A percentile compares a stretch with the other conserved stretches of the same genome.
Evolutionary conservation across 2,329 filamentous ascomycete genomes (phyloP).

Genomic region (Fusarium protoensiforme): DNA sequence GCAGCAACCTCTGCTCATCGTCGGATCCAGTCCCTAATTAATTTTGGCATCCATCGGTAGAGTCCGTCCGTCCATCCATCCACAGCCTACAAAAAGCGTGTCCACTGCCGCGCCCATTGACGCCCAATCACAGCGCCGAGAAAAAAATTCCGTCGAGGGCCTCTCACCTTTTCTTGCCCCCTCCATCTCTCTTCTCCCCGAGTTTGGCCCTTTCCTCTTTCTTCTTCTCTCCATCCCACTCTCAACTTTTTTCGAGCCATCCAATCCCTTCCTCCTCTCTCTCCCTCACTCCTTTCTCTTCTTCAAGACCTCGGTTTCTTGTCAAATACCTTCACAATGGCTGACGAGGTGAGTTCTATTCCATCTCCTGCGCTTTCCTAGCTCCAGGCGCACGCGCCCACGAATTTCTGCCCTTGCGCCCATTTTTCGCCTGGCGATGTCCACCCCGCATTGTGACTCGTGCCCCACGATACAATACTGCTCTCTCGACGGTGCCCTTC

Average conservation of each 20-base stretch:
- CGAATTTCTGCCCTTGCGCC: conserved; percentile 40
- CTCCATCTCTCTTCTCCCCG: conserved; percentile 42
- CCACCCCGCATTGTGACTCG: conserved; percentile 60
- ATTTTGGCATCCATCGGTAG: conserved; percentile 27
- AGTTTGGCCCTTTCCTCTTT: conserved; percentile 43
- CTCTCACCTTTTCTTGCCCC: conserved; percentile 49
- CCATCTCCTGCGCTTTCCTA: conserved; percentile 1
- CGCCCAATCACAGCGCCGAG: conserved; percentile 51
- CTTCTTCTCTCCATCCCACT: conserved; percentile 46
- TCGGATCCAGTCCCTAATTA: conserved; percentile 23
- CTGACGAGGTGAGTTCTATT: conserved; percentile 64
- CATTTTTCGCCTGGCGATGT: conserved; percentile 48
- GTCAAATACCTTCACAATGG: conserved; percentile 65
- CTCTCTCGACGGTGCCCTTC: conserved; percentile 26
- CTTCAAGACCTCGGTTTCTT: conserved; percentile 47
- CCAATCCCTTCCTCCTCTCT: conserved; percentile 28
- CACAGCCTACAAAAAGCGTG: conserved; percentile 33
- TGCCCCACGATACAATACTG: conserved; percentile 49
- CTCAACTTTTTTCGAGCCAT: conserved; percentile 39
- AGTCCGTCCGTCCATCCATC: conserved; percentile 34
- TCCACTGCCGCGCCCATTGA: conserved; percentile 40
- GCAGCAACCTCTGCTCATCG: not conserved
- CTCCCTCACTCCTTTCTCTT: conserved; percentile 43
- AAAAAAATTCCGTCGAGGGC: conserved; percentile 52
- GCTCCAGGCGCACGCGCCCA: conserved; percentile 38